A percentile compares a stretch with the other conserved stretches of the same genome.
phyloP scores from a whole-genome alignment of 371 early-diverging fungal genomes.

The Mortierella sp. region DNA sequence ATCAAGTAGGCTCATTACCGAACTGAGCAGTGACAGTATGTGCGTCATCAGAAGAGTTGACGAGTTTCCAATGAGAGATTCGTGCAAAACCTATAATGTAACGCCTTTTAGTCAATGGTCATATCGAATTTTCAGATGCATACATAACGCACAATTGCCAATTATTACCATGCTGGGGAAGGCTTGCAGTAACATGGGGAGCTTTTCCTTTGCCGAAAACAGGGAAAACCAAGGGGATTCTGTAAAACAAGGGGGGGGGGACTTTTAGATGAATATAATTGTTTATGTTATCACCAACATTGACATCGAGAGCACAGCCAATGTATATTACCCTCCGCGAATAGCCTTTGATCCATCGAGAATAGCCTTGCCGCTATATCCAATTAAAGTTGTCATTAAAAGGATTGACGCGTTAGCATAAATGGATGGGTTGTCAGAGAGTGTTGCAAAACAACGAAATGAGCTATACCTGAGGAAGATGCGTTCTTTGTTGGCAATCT shows the following conservation, averaged over 20 bases:
- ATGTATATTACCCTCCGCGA: slow-evolving; percentile 76
- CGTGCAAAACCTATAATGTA: slow-evolving; percentile 83
- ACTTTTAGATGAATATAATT: neutral
- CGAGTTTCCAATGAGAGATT: slow-evolving; percentile 76
- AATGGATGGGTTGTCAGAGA: neutral
- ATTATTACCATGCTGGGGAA: slow-evolving; percentile 76
- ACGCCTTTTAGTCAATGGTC: neutral
- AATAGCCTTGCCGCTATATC: slow-evolving; percentile 70
- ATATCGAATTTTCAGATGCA: no score
- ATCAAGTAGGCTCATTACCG: slow-evolving; percentile 49
- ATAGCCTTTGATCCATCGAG: slow-evolving; percentile 88
- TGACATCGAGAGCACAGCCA: no score
- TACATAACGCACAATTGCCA: neutral
- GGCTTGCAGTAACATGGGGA: slow-evolving; percentile 52
- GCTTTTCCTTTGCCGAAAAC: slow-evolving; percentile 77
- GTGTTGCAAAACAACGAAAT: neutral
- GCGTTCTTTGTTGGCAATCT: slow-evolving; percentile 70
- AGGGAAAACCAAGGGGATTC: slow-evolving; percentile 85
- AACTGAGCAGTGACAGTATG: slow-evolving; percentile 77
- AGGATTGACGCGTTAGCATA: neutral
- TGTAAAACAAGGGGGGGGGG: neutral
- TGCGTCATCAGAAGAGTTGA: slow-evolving; percentile 62
- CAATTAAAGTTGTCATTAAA: neutral
- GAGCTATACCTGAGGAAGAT: slow-evolving; percentile 79
- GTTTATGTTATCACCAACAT: neutral